Evolutionary conservation across 805 yeast genomes (phyloP), one percentile per base, ranked within the genome.

Genomic region (Dipodascus albidus): DNA sequence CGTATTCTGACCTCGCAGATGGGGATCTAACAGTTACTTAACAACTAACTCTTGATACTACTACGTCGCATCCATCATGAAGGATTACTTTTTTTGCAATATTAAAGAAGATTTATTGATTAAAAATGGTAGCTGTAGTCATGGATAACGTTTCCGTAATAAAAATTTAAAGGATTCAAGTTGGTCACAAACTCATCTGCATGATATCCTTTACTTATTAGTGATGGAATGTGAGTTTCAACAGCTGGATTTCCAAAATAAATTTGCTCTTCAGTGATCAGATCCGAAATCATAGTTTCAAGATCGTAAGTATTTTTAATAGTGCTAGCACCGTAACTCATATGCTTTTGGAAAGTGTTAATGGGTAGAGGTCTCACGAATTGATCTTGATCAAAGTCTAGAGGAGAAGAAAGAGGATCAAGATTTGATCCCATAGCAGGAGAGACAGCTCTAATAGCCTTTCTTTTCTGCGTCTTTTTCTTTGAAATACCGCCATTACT

Each of bases 221-320:
- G 70, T 73, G 74, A 70, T 69, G 54, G 69, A 60, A 11, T 52
- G 54, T 24, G 69, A 50, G 52, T 58, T 14, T 52, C 58, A 31
- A 54, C 61, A 8, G 54, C 60, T 33, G 89, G 89, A 3, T 81
- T 83, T 1, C 73, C 71, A 55, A 69, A 67, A 53, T 70, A 69
- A 31, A 67, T 83, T 1, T 88, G 87, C n/a, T 38, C 44, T n/a
- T 38, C 20, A 4, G 17, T 38, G 4, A 38, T 38, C 20, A 38
- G 44, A 38, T 38, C 44, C n/a, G 44, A n/a, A 38, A 17, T 38
- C 20, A 38, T 38, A 17, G 20, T n/a, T n/a, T 38, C 44, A 38
- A 38, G 44, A 38, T 38, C 44, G n/a, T 38, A 38, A n/a, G 44
- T 38, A 14, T 17, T 38, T 14, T n/a, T n/a, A 38, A 38, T 11